Evolutionary conservation across 2,329 filamentous ascomycete species (phyloP), one percentile per base, ranked within the genome.

Genomic region (Trichoderma harzianum): DNA sequence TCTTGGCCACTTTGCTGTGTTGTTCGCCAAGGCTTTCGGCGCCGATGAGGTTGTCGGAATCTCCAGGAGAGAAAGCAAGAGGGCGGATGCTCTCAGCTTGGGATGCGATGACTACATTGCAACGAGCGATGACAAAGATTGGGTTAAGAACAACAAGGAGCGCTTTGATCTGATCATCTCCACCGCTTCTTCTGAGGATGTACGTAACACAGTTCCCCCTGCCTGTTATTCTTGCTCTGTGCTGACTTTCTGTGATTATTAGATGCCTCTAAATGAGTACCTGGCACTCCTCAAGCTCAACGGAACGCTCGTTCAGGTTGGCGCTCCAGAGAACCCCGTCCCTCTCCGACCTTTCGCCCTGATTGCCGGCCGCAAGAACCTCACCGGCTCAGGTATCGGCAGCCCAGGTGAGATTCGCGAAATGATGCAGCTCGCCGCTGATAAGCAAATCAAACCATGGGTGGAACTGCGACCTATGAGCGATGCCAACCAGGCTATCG

Each of bases 1-100:
- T 2, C 80, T 93, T 2, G 91, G 91, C 0, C 91, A 93, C 80
- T 89, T 93, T 75, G 91, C 88, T 5, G 81, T 93, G 11, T 80
- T 92, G 53, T 92, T 89, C 75, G 91, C 92, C 1, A 90, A 89
- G 79, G 91, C 91, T 2, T 79, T 93, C 12, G 88, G 87, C 11
- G 88, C 87, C n/a, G 87, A 91, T 63, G 84, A 85, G 60, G 86
- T 91, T 14, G 86, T 89, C 8, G 89, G 85, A 10, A 90, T 90
- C 76, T 89, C 87, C 16, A 84, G 88, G 51, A 84, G 80, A 21
- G 80, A 79, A 7, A 79, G 78, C 70, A 91, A 91, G 83, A 83
- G 82, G 58, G 82, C 83, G 1, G 89, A 91, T 76, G 87, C 87
- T 1, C 76, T 85, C 66, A 83, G 84, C 69, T 84, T 91, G 80